Evolutionary conservation across 192 early-diverging fungal genomes (phyloP), one percentile per base, ranked within the genome.

Genomic region (Hyaloraphidium curvatum): DNA sequence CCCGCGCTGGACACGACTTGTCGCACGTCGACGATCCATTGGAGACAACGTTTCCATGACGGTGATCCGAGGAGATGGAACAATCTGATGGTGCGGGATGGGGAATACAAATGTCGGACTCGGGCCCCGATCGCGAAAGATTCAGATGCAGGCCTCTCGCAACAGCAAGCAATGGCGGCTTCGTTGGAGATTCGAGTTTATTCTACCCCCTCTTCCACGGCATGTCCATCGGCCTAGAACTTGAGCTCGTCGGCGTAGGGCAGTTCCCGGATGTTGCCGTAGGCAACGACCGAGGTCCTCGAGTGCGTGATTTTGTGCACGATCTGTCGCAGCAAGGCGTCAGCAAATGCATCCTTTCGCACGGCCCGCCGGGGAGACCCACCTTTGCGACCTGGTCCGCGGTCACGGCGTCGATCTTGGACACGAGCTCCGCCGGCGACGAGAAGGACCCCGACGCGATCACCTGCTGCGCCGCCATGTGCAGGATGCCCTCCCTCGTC

Each of bases 241-340:
- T 55, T 72, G 53, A 89, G 67, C 52, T 83, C 73, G 60, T 85
- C 80, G 57, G 77, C 70, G 62, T 80, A 85, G 39, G 85, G 87
- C 39, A 91, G 75, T 60, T 68, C 67, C 50, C 60, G 55, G 29
- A 76, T 57, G 63, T 85, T 79, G 59, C 87, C 87, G 51, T 77
- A 63, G 41, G 83, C 80, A 40, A 91, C 84, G 52, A 79, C 72
- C 31, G 81, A 83, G 31, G 87, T 73, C 67, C 79, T 83, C 62
- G 76, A 68, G 33, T 74, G 61, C n/a, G n/a, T n/a, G n/a, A n/a
- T n/a, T n/a, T n/a, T n/a, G n/a, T n/a, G n/a, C n/a, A n/a, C n/a
- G n/a, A n/a, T n/a, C n/a, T n/a, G n/a, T n/a, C n/a, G n/a, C n/a
- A n/a, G n/a, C n/a, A n/a, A n/a, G n/a, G n/a, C n/a, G n/a, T n/a